Conservation (phyloP, 2,329 filamentous ascomycete species). For the Cryphonectria japonica region DNA sequence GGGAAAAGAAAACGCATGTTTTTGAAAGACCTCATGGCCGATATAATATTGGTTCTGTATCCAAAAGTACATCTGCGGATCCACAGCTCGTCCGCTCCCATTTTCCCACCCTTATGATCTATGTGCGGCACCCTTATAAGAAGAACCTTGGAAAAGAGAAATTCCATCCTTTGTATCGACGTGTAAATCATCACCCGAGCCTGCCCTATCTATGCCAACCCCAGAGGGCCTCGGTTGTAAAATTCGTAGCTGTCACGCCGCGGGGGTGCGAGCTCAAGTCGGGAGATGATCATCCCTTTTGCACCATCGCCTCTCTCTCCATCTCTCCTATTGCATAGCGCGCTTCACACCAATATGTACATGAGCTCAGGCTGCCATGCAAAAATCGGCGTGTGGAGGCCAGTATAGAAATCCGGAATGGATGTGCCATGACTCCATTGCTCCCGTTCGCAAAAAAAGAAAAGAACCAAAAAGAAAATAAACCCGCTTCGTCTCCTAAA, state of each 20-base stretch:
- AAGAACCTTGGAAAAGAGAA: too few species aligned
- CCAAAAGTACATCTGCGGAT: neutral
- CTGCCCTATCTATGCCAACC: neutral
- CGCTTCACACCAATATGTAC: neutral
- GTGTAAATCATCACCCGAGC: constrained; percentile 8
- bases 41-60: neutral
- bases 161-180: constrained; percentile 1
- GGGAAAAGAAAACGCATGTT: neutral
- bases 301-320: neutral
- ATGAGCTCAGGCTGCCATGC: constrained; percentile 16
- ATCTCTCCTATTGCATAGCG: neutral
- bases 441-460: constrained; percentile 4
- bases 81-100: neutral
- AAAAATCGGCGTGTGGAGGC: neutral
- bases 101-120: neutral
- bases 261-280: neutral
- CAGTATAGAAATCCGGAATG: constrained; percentile 1
- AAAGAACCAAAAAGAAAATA: neutral
- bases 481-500: constrained; percentile 11
- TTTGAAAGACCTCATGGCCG: neutral
- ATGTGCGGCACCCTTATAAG: neutral
- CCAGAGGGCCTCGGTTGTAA: constrained; percentile 4
- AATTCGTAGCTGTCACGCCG: constrained; percentile 2
- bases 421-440: constrained; percentile 3
- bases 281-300: neutral